A percentile compares a stretch with the other conserved stretches of the same genome.
phyloP scores from a whole-genome alignment of 1,284 basidiomycete species.

The Cutaneotrichosporon sp. region DNA sequence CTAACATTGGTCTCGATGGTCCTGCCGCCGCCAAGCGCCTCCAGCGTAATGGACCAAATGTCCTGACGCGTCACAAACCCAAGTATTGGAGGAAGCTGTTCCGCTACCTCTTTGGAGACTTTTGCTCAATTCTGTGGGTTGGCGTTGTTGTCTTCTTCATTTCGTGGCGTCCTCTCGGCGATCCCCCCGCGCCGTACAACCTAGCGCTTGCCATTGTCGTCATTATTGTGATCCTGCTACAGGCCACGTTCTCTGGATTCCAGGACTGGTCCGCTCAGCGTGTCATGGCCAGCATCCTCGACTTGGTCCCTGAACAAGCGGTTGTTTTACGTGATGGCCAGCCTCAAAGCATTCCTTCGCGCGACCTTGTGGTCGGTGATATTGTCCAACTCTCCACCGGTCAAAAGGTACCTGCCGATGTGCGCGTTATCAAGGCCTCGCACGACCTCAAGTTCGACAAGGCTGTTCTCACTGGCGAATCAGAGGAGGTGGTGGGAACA shows the following conservation, averaged over 20 bases:
- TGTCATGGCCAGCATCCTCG: conserved; percentile 50
- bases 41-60: conserved; percentile 47
- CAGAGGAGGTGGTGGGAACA: conserved; percentile 55
- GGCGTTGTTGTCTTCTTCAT: conserved; percentile 52
- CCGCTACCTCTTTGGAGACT: conserved; percentile 52
- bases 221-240: conserved; percentile 50
- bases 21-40: conserved; percentile 53
- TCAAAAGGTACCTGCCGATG: conserved; percentile 51
- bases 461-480: conserved; percentile 60
- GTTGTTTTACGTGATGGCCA: conserved; percentile 46
- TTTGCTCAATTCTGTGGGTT: conserved; percentile 57
- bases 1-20: conserved; percentile 52
- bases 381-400: conserved; percentile 45
- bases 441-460: conserved; percentile 59
- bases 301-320: conserved; percentile 49
- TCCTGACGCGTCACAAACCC: conserved; percentile 45
- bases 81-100: conserved; percentile 48
- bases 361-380: conserved; percentile 47
- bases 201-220: conserved; percentile 51
- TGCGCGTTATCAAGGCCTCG: conserved; percentile 53
- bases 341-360: conserved; percentile 32
- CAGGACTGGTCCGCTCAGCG: conserved; percentile 48
- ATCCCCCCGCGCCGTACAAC: conserved; percentile 50
- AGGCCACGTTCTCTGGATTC: conserved; percentile 45
- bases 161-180: conserved; percentile 51